Percentiles rank a stretch among this genome's conserved stretches.
Conservation (phyloP, 176 grass and related monocot species). For the Tillandsia leiboldiana region DNA sequence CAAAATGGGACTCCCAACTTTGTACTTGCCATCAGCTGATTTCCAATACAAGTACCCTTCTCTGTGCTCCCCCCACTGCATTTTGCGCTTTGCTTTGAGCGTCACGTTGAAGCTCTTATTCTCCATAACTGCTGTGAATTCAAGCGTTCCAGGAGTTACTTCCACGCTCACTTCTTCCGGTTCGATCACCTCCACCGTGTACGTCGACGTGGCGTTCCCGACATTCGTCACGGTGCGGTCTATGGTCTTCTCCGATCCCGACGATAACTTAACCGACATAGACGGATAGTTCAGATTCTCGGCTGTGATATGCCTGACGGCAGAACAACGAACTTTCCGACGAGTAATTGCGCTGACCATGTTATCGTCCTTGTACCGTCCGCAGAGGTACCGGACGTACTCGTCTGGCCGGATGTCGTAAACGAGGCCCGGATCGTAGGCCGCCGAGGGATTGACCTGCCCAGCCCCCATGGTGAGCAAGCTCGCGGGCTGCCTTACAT, state of each 20-base stretch:
- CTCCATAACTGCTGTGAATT: neutral
- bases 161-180: constrained; percentile 5
- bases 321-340: neutral
- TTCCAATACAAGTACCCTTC: neutral
- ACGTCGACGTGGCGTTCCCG: constrained; percentile 6
- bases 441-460: constrained; percentile 25
- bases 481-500: neutral
- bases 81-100: neutral
- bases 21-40: neutral
- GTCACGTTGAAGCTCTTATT: constrained; percentile 7
- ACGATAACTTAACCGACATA: neutral
- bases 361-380: neutral
- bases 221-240: constrained; percentile 23
- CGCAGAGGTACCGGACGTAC: constrained; percentile 14
- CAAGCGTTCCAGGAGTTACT: neutral
- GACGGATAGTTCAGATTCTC: constrained; percentile 19
- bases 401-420: constrained; percentile 12
- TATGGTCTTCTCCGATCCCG: neutral
- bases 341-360: neutral
- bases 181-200: constrained; percentile 1
- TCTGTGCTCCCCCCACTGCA: neutral
- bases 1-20: neutral
- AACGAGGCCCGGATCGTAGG: constrained; percentile 19
- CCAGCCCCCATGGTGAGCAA: constrained; percentile 22
- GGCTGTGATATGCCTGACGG: neutral